Conservation (phyloP, 345 rosid species). For the Melaleuca alternifolia region DNA sequence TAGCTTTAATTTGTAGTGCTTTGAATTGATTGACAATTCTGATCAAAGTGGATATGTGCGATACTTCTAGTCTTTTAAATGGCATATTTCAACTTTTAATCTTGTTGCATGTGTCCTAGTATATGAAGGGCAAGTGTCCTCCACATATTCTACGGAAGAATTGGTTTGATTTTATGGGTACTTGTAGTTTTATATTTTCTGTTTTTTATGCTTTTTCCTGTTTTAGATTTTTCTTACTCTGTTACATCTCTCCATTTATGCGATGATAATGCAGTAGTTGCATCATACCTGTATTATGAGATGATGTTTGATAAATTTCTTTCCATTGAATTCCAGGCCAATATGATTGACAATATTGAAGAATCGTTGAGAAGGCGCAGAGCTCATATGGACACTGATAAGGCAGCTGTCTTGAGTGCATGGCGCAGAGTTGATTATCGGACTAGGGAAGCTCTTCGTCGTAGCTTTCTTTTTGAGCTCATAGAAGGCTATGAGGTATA, state of each 20-base stretch:
- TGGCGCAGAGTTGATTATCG: slow-evolving; percentile 76
- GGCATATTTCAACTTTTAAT: neutral
- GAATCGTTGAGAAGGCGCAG: slow-evolving; percentile 32
- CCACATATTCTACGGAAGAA: neutral
- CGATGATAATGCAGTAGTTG: neutral
- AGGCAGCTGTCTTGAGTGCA: slow-evolving; percentile 60
- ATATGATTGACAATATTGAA: slow-evolving; percentile 38
- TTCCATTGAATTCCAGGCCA: slow-evolving; percentile 39
- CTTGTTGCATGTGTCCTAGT: neutral
- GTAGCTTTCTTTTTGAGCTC: slow-evolving; percentile 75
- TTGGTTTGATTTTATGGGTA: neutral
- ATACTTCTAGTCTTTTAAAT: neutral
- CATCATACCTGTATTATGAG: neutral
- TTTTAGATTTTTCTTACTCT: neutral
- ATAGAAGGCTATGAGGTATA: slow-evolving; percentile 75
- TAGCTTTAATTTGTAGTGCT: neutral
- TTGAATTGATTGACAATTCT: neutral
- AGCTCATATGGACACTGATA: slow-evolving; percentile 53
- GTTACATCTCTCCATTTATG: neutral
- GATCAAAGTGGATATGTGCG: neutral
- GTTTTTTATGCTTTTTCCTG: neutral
- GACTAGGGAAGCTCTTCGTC: slow-evolving; percentile 87
- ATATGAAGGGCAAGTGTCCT: neutral
- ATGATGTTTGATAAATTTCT: neutral
- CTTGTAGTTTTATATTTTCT: neutral